Base-by-base conservation (phyloP, 768 basidiomycete species). In the Rhizopogon vulgaris region DNA sequence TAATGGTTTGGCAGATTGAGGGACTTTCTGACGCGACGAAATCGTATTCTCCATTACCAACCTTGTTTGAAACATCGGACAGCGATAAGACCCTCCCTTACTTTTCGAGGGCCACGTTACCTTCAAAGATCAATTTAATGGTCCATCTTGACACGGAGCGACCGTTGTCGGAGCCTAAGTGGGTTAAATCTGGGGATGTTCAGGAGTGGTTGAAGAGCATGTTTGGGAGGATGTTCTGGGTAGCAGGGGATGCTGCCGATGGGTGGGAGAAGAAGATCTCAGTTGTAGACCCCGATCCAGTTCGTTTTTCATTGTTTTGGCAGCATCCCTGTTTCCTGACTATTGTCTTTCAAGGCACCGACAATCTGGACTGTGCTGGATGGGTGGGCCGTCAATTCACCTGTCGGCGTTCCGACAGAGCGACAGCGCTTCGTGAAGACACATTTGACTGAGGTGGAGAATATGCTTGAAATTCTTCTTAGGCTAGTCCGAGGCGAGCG, bases 191-290 rank as follows among this genome's bases (percentile, higher is more conserved):
- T 7, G 95, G 95, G 28, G 90, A 94, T 63, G 81, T 94, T 22
- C 91, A 95, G 60, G 93, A 94, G 37, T 98, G 94, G 94, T 71
- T 91, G 60, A 82, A 83, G 67, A 89, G 80, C 60, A 90, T 90
- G 77, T 88, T 91, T 67, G 90, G 89, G 3, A 75, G 87, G 36
- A 88, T 88, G 84, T 89, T 90, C 62, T 90, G 87, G 87, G 84
- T 86, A 41, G 79, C 86, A 25, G 87, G 85, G 5, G 86, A 88
- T 49, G 87, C 84, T 11, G 82, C 84, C n/a, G 86, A 87, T 56
- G 87, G 89, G 8, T 99, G 96, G 96, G 87, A 89, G 69, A 92
- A 86, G 71, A 95, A 94, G 69, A 88, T 98, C 50, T 78, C 82
- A 37, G 88, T 98, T 22, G 79, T 82, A 27, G 94, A 98, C 73